Evolutionary conservation across 306 rosid genomes (phyloP).

Genomic region (Dryas drummondii): DNA sequence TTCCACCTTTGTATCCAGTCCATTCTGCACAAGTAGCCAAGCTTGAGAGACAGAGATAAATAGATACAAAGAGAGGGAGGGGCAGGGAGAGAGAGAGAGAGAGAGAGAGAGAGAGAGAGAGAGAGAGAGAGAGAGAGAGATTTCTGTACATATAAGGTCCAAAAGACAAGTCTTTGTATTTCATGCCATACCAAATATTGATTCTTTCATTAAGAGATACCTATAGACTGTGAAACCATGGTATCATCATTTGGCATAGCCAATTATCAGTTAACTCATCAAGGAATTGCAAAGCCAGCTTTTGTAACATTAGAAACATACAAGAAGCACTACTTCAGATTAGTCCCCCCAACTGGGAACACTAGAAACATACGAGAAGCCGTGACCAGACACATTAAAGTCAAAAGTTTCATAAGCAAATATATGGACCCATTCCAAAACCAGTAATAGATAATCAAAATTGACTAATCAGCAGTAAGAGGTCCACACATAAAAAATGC

Average conservation of each 20-base stretch:
- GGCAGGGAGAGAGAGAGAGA: not conserved
- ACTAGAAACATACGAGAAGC: not conserved
- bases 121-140: not conserved
- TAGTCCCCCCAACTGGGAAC: not conserved
- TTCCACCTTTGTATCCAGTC: slow-evolving; percentile 80
- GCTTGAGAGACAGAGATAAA: not conserved
- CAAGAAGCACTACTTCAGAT: not conserved
- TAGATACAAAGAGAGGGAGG: not conserved
- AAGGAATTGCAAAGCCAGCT: not conserved
- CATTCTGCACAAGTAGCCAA: slow-evolving; percentile 51
- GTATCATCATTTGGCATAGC: no score
- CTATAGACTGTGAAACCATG: not conserved
- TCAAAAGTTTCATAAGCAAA: not conserved
- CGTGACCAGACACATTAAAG: not conserved
- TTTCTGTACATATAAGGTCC: not conserved
- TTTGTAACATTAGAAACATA: not conserved
- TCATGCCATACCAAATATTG: not conserved
- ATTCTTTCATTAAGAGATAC: not conserved
- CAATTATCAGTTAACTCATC: not conserved
- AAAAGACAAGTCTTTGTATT: not conserved
- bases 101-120: not conserved
- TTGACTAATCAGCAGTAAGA: not conserved
- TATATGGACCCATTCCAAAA: not conserved
- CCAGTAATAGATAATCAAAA: not conserved
- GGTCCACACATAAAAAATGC: no score